phyloP scores from a whole-genome alignment of 2,329 filamentous ascomycete species.

The Colletotrichum sp. region DNA sequence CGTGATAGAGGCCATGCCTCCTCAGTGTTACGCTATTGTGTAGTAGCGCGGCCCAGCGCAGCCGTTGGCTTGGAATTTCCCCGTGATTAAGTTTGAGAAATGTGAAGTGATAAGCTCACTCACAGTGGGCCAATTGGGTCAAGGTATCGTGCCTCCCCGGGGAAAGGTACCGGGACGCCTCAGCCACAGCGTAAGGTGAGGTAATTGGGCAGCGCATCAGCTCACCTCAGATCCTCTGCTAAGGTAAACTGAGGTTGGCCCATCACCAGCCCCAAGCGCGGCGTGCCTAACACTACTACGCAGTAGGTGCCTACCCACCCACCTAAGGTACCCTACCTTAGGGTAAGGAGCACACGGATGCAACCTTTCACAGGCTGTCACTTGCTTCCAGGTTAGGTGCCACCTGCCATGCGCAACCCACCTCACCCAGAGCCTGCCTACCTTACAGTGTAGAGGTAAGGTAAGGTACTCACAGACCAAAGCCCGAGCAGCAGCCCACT shows the following conservation, averaged over 20 bases:
- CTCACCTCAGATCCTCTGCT: not conserved
- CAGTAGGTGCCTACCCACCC: not conserved
- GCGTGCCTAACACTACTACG: not conserved
- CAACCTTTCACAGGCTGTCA: not conserved
- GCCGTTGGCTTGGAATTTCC: constrained; percentile 9
- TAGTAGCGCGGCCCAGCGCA: not conserved
- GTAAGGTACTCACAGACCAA: not conserved
- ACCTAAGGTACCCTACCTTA: not conserved
- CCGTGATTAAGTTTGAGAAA: constrained; percentile 1
- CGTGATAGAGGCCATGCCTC: not conserved
- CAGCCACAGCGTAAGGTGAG: not conserved
- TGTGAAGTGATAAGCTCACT: not conserved
- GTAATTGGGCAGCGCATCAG: not conserved
- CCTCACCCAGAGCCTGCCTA: not conserved
- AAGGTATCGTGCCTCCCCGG: not conserved
- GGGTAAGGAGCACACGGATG: not conserved
- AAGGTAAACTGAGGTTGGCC: too few species aligned
- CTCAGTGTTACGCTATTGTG: not conserved
- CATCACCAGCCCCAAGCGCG: not conserved
- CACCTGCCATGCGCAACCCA: not conserved
- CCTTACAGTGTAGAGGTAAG: not conserved
- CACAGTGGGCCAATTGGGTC: not conserved
- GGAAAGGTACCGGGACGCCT: not conserved
- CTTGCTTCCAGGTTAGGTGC: not conserved
- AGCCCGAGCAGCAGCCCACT: not conserved